phyloP scores from a whole-genome alignment of 139 green algal genomes.

The Chlorella sp. region DNA sequence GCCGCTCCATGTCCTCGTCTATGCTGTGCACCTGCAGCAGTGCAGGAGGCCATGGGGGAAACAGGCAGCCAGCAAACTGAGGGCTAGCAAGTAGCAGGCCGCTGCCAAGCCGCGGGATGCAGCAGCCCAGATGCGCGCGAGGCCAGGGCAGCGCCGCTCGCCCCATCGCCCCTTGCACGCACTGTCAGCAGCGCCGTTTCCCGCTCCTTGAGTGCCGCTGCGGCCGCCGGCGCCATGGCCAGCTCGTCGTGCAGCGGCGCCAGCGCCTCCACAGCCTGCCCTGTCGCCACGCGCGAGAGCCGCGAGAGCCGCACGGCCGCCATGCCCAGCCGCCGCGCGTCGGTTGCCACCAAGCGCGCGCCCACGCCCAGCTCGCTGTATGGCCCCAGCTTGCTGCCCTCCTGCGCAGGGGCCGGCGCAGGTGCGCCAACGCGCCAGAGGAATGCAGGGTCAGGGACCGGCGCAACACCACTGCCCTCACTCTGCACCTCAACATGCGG shows the following conservation, averaged over 20 bases:
- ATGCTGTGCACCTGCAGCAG: constrained; percentile 63
- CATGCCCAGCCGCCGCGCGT: constrained; percentile 39
- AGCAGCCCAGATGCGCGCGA: too few species aligned
- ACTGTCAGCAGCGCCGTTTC: constrained; percentile 70
- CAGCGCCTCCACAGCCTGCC: constrained; percentile 36
- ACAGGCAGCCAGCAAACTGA: too few species aligned
- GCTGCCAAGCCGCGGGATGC: too few species aligned
- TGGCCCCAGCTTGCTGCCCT: constrained; percentile 35
- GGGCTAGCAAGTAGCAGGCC: too few species aligned
- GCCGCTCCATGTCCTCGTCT: constrained; percentile 49
- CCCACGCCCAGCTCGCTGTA: constrained; percentile 50
- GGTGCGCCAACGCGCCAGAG: too few species aligned
- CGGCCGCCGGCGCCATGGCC: constrained; percentile 50
- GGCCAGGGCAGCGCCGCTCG: too few species aligned
- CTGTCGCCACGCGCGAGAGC: constrained; percentile 36
- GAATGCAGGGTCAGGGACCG: too few species aligned
- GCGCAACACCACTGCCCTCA: too few species aligned
- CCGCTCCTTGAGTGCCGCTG: constrained; percentile 57
- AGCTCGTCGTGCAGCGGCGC: constrained; percentile 69
- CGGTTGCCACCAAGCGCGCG: constrained; percentile 38
- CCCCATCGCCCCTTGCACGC: too few species aligned
- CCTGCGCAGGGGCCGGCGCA: too few species aligned
- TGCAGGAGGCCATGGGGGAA: too few species aligned
- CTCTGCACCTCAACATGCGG: too few species aligned
- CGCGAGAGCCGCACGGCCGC: constrained; percentile 43